Evolutionary conservation across 2,329 filamentous ascomycete genomes (phyloP).

Genomic region (Phaeomoniella chlamydospora): DNA sequence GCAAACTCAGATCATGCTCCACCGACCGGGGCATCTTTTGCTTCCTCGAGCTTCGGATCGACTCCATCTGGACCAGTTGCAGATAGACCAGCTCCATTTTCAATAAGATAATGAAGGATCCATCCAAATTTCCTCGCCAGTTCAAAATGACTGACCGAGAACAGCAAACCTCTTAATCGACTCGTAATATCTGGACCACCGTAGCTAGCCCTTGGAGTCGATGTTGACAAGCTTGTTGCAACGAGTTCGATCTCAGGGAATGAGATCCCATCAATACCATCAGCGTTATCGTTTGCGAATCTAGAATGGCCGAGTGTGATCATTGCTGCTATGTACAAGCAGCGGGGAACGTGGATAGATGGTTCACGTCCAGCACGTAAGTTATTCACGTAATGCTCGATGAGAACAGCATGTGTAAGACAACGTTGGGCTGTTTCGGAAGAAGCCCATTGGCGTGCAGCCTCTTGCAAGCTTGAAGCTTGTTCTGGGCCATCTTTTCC

Average conservation of each 20-base stretch:
- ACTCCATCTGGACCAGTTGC: too few relatives aligned
- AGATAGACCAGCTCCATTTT: too few relatives aligned
- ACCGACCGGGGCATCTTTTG: too few relatives aligned
- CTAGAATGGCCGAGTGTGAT: background rate
- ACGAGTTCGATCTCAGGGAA: background rate
- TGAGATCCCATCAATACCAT: background rate
- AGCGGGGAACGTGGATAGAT: background rate
- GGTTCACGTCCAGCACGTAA: background rate
- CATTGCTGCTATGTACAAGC: background rate
- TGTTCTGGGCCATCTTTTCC: conserved; percentile 4
- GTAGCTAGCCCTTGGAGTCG: background rate
- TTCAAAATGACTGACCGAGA: background rate
- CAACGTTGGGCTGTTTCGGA: background rate
- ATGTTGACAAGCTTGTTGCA: background rate
- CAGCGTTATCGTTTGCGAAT: background rate
- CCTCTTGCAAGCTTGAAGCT: background rate
- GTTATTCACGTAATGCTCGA: background rate
- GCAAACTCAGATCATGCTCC: too few relatives aligned
- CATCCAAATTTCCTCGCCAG: background rate
- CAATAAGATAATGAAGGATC: background rate
- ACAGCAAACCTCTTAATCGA: background rate
- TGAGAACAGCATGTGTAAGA: background rate
- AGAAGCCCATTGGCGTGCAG: background rate
- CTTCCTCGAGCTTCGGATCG: too few relatives aligned
- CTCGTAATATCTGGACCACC: background rate